Evolutionary conservation across 129 eudicot genomes (phyloP).

Genomic region (Rutidosis leptorrhynchoides): DNA sequence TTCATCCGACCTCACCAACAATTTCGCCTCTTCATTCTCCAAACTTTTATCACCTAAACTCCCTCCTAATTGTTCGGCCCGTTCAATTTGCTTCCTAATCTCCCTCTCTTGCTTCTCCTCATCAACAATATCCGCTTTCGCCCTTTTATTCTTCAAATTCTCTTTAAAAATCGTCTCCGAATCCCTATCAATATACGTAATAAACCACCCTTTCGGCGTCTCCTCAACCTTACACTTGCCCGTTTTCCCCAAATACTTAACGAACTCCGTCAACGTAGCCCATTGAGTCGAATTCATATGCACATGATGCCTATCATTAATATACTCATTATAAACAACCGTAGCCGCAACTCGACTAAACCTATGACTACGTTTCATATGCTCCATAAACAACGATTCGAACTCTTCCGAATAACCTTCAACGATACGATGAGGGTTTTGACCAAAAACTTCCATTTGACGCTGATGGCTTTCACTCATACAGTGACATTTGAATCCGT

Average conservation of each 20-base stretch:
- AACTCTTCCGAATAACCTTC: constrained; percentile 85
- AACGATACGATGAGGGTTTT: constrained; percentile 72
- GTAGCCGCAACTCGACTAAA: constrained; percentile 91
- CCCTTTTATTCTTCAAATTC: constrained; percentile 69
- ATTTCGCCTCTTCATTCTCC: constrained; percentile 28
- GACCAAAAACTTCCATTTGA: constrained; percentile 88
- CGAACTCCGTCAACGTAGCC: constrained; percentile 85
- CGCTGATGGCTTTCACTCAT: constrained; percentile 93
- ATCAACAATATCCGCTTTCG: constrained; percentile 68
- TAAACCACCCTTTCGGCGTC: constrained; percentile 95
- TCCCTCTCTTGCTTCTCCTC: constrained; percentile 82
- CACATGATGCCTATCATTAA: constrained; percentile 72
- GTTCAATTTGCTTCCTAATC: constrained; percentile 70
- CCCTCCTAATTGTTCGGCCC: constrained; percentile 53
- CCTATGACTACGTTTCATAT: constrained; percentile 84
- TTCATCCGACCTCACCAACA: constrained; percentile 37
- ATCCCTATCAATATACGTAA: constrained; percentile 79
- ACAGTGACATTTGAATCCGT: constrained; percentile 93
- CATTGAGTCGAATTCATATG: constrained; percentile 91
- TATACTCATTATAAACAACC: constrained; percentile 86
- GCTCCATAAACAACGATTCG: constrained; percentile 62
- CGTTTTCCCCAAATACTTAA: constrained; percentile 64
- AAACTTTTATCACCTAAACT: constrained; percentile 22
- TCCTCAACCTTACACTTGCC: constrained; percentile 91
- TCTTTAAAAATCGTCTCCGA: constrained; percentile 83